Evolutionary conservation across 352 stramenopile species (phyloP).

Genomic region (Pythium brachiatum): DNA sequence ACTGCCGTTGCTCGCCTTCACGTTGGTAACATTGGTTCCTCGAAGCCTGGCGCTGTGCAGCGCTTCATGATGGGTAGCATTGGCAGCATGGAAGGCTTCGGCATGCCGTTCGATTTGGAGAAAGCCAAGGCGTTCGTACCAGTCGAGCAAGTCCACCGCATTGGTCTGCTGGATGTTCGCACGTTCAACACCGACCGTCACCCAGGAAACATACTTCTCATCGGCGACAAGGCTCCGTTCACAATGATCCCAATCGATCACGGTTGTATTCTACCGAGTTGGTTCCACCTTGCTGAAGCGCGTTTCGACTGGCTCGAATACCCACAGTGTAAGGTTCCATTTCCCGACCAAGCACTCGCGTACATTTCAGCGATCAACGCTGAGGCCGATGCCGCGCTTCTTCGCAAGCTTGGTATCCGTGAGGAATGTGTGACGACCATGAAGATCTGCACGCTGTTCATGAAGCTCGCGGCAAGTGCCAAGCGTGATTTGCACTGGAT

Average conservation of each 20-base stretch:
- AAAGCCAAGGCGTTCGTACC: slow-evolving; percentile 63
- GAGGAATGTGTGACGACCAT: slow-evolving; percentile 74
- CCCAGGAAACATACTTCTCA: slow-evolving; percentile 76
- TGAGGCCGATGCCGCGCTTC: slow-evolving; percentile 41
- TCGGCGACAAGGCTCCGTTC: slow-evolving; percentile 71
- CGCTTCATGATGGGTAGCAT: slow-evolving; percentile 77
- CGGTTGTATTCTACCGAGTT: slow-evolving; percentile 75
- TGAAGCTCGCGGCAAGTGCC: slow-evolving; percentile 50
- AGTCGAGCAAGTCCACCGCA: slow-evolving; percentile 79
- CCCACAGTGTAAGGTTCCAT: slow-evolving; percentile 58
- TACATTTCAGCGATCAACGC: slow-evolving; percentile 58
- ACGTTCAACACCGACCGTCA: slow-evolving; percentile 88
- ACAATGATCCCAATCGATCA: slow-evolving; percentile 80
- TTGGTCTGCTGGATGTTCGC: slow-evolving; percentile 76
- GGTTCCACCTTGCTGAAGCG: slow-evolving; percentile 75
- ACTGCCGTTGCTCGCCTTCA: slow-evolving; percentile 68
- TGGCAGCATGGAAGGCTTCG: slow-evolving; percentile 80
- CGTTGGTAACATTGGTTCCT: slow-evolving; percentile 37
- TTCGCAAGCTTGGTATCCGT: slow-evolving; percentile 58
- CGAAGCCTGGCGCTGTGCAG: slow-evolving; percentile 75
- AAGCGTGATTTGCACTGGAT: slow-evolving; percentile 65
- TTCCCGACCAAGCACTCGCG: slow-evolving; percentile 40
- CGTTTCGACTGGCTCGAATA: slow-evolving; percentile 84
- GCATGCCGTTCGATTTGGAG: slow-evolving; percentile 64
- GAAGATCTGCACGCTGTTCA: slow-evolving; percentile 72